These are phyloP conservation scores for Artemisia argyi DNA, from an alignment of 129 eudicot genomes.

Conservation along the genomic window DNA sequence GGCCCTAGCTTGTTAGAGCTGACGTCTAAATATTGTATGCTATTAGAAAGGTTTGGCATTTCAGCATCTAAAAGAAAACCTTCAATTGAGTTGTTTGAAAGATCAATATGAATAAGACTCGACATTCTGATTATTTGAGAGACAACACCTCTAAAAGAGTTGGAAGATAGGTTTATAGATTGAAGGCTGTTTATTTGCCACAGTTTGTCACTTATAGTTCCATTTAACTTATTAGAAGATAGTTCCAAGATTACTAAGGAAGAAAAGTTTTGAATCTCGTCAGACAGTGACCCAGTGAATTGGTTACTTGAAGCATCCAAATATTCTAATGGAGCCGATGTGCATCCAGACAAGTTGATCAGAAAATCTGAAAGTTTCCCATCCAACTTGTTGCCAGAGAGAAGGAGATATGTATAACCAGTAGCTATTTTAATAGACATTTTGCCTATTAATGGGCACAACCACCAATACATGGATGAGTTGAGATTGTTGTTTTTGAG, in stretches of 20 bases:
- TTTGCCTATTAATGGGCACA: too few relatives aligned
- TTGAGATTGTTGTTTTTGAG: too few relatives aligned
- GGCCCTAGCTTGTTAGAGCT: too few relatives aligned
- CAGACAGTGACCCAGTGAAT: neutral
- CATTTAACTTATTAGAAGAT: neutral
- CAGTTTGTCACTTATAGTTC: constrained; percentile 1
- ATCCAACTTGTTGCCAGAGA: too few relatives aligned
- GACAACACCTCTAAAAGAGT: constrained; percentile 1
- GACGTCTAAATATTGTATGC: too few relatives aligned
- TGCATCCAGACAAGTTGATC: neutral
- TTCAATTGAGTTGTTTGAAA: constrained; percentile 12
- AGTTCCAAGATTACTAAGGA: neutral
- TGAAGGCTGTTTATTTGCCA: constrained; percentile 19
- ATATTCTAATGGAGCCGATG: neutral
- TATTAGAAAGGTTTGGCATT: too few relatives aligned
- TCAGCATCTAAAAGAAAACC: neutral
- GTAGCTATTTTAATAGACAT: too few relatives aligned
- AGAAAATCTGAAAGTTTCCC: neutral
- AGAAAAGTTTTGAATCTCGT: constrained; percentile 14
- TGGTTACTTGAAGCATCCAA: neutral
- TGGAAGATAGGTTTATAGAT: neutral
- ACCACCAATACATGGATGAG: too few relatives aligned
- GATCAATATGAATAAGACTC: neutral
- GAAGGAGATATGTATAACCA: rapidly evolving
- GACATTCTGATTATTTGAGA: neutral